A percentile compares a stretch with the other conserved stretches of the same genome.
Evolutionary conservation across 2,329 filamentous ascomycete genomes (phyloP).

Genomic region (Apiospora kogelbergensis): DNA sequence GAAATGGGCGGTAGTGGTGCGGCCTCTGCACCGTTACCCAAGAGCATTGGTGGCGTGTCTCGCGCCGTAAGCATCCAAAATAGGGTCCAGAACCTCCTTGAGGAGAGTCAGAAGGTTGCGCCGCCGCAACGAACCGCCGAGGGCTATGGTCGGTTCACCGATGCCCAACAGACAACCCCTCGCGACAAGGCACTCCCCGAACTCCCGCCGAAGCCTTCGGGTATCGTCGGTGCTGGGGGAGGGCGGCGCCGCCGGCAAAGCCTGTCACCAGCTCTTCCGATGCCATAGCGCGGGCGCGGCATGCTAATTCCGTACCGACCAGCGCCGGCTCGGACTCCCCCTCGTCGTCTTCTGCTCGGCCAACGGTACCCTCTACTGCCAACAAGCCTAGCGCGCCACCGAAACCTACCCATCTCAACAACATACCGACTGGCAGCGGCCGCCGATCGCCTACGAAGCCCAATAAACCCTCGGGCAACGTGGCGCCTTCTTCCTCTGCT

Average conservation of each 20-base stretch:
- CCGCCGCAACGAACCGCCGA: constrained; percentile 71
- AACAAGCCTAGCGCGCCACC: constrained; percentile 58
- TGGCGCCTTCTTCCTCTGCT: background rate
- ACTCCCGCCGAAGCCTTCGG: constrained; percentile 53
- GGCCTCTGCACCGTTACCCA: constrained; percentile 44
- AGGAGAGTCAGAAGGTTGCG: constrained; percentile 68
- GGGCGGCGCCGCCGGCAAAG: constrained; percentile 17
- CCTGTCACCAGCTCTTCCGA: constrained; percentile 14
- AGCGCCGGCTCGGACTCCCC: constrained; percentile 19
- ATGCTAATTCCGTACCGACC: constrained; percentile 17
- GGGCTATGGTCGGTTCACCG: constrained; percentile 87
- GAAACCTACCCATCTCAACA: constrained; percentile 63
- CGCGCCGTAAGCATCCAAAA: constrained; percentile 86
- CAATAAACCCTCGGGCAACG: constrained; percentile 23
- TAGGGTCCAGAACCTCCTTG: constrained; percentile 81
- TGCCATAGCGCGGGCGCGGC: constrained; percentile 10
- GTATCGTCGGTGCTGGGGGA: constrained; percentile 20
- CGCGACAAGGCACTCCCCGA: constrained; percentile 43
- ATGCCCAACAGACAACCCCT: constrained; percentile 40
- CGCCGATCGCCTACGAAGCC: constrained; percentile 47
- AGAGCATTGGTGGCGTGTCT: constrained; percentile 57
- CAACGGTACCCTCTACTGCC: constrained; percentile 28
- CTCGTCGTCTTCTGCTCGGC: constrained; percentile 18
- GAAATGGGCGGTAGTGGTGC: constrained; percentile 36
- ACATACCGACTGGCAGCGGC: constrained; percentile 41